Conservation (phyloP, 176 grass and related monocot species). For the Musa acuminata region DNA sequence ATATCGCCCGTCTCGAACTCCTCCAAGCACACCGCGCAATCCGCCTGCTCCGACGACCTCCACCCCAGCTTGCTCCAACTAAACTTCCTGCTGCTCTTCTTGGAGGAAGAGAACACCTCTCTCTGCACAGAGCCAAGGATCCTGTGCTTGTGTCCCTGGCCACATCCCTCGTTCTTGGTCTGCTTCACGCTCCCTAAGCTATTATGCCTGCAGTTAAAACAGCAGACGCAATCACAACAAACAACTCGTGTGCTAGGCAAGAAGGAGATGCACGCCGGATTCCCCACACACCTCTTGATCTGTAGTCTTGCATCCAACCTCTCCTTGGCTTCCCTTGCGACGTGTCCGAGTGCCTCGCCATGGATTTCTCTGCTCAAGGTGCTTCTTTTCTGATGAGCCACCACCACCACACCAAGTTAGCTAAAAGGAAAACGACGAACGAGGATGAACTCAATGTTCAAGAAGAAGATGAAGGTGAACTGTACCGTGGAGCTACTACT, state of each 20-base stretch:
- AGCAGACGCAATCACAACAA: background rate
- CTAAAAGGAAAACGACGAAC: background rate
- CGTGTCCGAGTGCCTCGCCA: conserved; percentile 48
- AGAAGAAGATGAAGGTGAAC: conserved; percentile 6
- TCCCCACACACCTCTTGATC: conserved; percentile 8
- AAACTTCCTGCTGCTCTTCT: conserved; percentile 46
- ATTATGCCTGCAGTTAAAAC: conserved; percentile 36
- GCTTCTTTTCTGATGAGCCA: conserved; percentile 35
- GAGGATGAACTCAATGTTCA: background rate
- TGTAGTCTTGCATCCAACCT: conserved; percentile 68
- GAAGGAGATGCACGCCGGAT: too few species aligned
- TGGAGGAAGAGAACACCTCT: conserved; percentile 65
- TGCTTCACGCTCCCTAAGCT: conserved; percentile 51
- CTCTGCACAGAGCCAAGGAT: conserved; percentile 25
- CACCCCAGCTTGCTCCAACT: conserved; percentile 71
- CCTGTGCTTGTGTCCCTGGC: background rate
- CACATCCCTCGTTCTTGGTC: conserved; percentile 5
- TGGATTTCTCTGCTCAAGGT: conserved; percentile 36
- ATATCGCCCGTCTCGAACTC: conserved; percentile 68
- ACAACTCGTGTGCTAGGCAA: conserved; percentile 23
- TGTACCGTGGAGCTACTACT: conserved; percentile 20
- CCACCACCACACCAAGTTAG: background rate
- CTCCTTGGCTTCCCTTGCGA: conserved; percentile 78
- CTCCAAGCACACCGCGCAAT: conserved; percentile 88
- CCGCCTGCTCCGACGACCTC: conserved; percentile 47